Evolutionary conservation across 768 basidiomycete genomes (phyloP).

Genomic region (Boletus reticulatus): DNA sequence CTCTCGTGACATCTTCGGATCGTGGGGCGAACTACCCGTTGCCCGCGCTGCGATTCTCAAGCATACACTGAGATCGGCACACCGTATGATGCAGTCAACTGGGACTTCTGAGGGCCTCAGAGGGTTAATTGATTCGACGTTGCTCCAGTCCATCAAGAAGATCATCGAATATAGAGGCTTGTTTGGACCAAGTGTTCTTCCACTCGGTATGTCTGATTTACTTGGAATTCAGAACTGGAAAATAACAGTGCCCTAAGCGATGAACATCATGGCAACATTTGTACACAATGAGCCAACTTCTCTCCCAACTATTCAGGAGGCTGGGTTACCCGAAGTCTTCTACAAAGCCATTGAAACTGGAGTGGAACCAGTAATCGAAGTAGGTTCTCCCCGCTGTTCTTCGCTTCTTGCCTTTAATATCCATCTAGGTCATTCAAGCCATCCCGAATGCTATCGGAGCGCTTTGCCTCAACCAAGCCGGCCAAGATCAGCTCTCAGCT

Average conservation of each 20-base stretch:
- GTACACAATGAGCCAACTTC: constrained; percentile 99
- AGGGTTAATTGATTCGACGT: constrained; percentile 87
- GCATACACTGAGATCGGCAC: constrained; percentile 86
- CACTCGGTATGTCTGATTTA: constrained; percentile 58
- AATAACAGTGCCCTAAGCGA: constrained; percentile 42
- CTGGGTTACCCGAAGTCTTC: constrained; percentile 83
- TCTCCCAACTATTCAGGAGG: constrained; percentile 88
- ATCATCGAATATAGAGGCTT: constrained; percentile 79
- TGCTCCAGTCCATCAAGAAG: constrained; percentile 82
- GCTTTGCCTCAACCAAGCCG: constrained; percentile 88
- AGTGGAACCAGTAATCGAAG: constrained; percentile 87
- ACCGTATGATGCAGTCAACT: constrained; percentile 96
- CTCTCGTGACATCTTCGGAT: constrained; percentile 45
- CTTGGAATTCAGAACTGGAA: background rate
- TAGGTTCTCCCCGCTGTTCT: constrained; percentile 27
- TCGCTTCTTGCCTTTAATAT: background rate
- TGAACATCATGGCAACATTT: constrained; percentile 95
- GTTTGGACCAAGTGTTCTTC: constrained; percentile 86
- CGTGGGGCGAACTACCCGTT: constrained; percentile 65
- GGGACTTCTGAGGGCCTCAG: constrained; percentile 93
- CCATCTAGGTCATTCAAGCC: constrained; percentile 76
- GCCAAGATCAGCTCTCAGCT: constrained; percentile 74
- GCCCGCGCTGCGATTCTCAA: constrained; percentile 81
- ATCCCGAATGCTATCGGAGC: constrained; percentile 96
- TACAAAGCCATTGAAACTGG: constrained; percentile 83